Evolutionary conservation across 768 basidiomycete species (phyloP), one percentile per base, ranked within the genome.

Genomic region (Amanita thiersii): DNA sequence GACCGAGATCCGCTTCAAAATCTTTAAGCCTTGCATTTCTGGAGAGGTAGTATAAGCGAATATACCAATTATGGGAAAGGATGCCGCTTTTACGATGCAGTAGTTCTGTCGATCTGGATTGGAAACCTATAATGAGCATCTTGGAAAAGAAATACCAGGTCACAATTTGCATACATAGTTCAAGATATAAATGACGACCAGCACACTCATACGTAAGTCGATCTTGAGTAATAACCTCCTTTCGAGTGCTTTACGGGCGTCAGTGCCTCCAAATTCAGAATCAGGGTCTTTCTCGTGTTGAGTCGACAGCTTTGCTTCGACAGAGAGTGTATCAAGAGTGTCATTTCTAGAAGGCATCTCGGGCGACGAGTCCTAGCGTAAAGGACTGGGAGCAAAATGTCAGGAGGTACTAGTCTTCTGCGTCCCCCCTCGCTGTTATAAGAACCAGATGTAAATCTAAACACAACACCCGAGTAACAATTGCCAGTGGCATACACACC

Each of bases 101-200:
- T 87, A 51, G 86, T 87, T 42, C 86, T 71, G 58, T 88, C 86
- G 37, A 87, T 72, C 72, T 86, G 52, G 54, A n/a, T n/a, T n/a
- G n/a, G n/a, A n/a, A n/a, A n/a, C 19, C 10, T 37, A 21, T 5
- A 8, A 17, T 23, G n/a, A 35, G 44, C 34, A 18, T 35, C n/a
- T n/a, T n/a, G n/a, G n/a, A n/a, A n/a, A n/a, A n/a, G n/a, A 10
- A 12, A 23, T 28, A 23, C 28, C n/a, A 15, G 44, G 34, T 43
- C 18, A 35, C 23, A 15, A 32, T 14, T 37, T 2, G 5, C 40
- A 50, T 56, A 66, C 63, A 60, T 70, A 73, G 46, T 74, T 73
- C 31, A 74, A 46, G 43, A 75, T 72, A 49, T 75, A 73, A 41
- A 75, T 72, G 26, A 71, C 39, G 19, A 76, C 59, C 47, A 77